Evolutionary conservation across 23 red algal species (phyloP), one percentile per base, ranked within the genome.

Genomic region (Gracilaria vermiculophylla): DNA sequence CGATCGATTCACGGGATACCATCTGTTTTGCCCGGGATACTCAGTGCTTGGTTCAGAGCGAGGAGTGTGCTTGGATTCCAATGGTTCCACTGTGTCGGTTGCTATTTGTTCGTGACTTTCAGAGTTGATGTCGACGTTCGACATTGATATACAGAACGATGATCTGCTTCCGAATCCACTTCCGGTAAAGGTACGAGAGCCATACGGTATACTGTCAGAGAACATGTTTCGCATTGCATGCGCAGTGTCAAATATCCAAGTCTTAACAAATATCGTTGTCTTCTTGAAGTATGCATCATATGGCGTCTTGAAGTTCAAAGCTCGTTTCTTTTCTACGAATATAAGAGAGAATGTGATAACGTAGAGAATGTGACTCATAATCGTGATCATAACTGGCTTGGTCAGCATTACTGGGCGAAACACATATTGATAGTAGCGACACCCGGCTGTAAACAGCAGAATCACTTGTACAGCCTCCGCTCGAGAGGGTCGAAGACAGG

Each of bases 221-320:
- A 88, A 88, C 21, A 88, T 25, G 28, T 88, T 77, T 16, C 49
- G 69, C 60, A 91, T 80, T 12, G 87, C 87, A 7, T 81, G 24
- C 25, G 16, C 34, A 41, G 87, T 91, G 24, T 91, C 87, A 39
- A 29, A 54, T 54, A 80, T 35, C 87, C 87, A 91, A 41, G 25
- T 39, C 36, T 73, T 43, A 19, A 73, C n/a, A 29, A 12, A 6
- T 31, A 53, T 36, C 60, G 71, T 48, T 21, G 53, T 28, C 54
- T 91, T 61, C 10, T 80, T 25, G 9, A 81, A 54, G 25, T 71
- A 58, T 0, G 34, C 21, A 24, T 91, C 75, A 33, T 70, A 91
- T 16, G 87, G 74, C 3, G 71, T 70, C 15, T 91, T 50, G 27
- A 70, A 69, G 34, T 71, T 31, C 52, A 91, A 41, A 4, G 35